These are phyloP conservation scores for Xanthoconium purpureum DNA, from an alignment of 768 basidiomycete genomes.

Conservation along the genomic window DNA sequence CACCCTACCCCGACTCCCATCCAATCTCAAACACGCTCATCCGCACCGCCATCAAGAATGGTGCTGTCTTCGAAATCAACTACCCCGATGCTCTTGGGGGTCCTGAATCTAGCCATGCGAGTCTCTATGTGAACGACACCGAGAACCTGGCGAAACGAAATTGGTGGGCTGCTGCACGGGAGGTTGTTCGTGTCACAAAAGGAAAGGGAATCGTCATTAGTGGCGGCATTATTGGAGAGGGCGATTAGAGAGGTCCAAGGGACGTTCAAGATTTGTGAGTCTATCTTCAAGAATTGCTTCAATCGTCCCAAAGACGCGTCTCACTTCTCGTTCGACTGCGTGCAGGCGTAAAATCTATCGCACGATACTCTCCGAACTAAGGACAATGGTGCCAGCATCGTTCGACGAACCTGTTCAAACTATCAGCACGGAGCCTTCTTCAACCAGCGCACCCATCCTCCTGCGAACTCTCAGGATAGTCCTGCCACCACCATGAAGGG, in stretches of 20 bases:
- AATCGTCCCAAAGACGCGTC: neutral
- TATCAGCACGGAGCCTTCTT: neutral
- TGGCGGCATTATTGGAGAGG: conserved; percentile 55
- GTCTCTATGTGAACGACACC: conserved; percentile 50
- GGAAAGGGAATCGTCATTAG: conserved; percentile 74
- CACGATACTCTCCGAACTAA: conserved; percentile 75
- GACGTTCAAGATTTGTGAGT: conserved; percentile 73
- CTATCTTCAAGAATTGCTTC: conserved; percentile 37
- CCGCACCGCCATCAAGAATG: conserved; percentile 75
- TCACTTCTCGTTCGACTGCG: neutral
- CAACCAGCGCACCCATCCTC: neutral
- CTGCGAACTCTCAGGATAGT: neutral
- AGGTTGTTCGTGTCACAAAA: conserved; percentile 75
- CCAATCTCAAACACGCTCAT: conserved; percentile 79
- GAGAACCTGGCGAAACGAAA: conserved; percentile 63
- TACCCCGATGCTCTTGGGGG: conserved; percentile 48
- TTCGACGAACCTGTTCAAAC: neutral
- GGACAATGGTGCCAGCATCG: conserved; percentile 49
- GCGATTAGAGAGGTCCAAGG: conserved; percentile 51
- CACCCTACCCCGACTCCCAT: conserved; percentile 72
- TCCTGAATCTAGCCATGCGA: conserved; percentile 31
- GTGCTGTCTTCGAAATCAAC: conserved; percentile 76
- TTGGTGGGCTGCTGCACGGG: conserved; percentile 80
- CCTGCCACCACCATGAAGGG: conserved; percentile 20
- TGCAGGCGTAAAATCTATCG: conserved; percentile 73